A percentile compares a stretch with the other conserved stretches of the same genome.
These are phyloP conservation scores for Dipodascopsis tothii DNA, from an alignment of 805 yeast genomes.

Conservation along the genomic window DNA sequence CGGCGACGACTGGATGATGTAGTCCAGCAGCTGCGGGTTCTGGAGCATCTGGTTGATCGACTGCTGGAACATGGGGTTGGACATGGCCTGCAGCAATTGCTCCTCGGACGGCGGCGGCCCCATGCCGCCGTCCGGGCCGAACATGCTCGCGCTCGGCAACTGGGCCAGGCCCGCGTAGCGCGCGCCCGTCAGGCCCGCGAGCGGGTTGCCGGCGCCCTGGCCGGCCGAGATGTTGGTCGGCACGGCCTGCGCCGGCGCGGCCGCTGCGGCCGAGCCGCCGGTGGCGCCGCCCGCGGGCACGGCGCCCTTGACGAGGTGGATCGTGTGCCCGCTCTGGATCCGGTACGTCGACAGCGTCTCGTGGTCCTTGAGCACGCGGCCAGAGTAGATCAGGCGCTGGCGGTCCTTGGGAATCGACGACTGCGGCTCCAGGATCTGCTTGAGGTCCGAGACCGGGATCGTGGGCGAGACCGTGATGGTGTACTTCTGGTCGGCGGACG, in stretches of 20 bases:
- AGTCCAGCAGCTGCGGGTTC: constrained; percentile 84
- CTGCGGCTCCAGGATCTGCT: constrained; percentile 52
- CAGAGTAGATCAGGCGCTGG: constrained; percentile 87
- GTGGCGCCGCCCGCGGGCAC: constrained; percentile 35
- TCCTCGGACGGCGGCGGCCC: constrained; percentile 68
- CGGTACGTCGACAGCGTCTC: constrained; percentile 71
- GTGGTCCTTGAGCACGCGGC: constrained; percentile 81
- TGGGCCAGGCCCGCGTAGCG: constrained; percentile 89
- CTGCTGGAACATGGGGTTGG: constrained; percentile 73
- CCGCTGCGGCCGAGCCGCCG: constrained; percentile 21
- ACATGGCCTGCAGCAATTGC: constrained; percentile 67
- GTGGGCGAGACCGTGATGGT: constrained; percentile 49
- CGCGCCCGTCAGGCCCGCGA: constrained; percentile 90
- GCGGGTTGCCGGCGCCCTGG: constrained; percentile 77
- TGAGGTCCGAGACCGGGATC: constrained; percentile 59
- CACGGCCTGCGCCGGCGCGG: constrained; percentile 33
- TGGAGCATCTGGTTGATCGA: constrained; percentile 72
- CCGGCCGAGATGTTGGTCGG: constrained; percentile 87
- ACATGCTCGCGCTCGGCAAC: constrained; percentile 77
- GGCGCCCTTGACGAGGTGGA: constrained; percentile 84
- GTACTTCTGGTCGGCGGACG: constrained; percentile 56
- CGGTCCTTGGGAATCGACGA: constrained; percentile 65
- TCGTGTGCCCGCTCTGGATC: constrained; percentile 75
- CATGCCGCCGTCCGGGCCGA: constrained; percentile 94
- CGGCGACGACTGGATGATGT: constrained; percentile 73